Evolutionary conservation across 345 rosid genomes (phyloP), one percentile per base, ranked within the genome.

Genomic region (Melaleuca alternifolia): DNA sequence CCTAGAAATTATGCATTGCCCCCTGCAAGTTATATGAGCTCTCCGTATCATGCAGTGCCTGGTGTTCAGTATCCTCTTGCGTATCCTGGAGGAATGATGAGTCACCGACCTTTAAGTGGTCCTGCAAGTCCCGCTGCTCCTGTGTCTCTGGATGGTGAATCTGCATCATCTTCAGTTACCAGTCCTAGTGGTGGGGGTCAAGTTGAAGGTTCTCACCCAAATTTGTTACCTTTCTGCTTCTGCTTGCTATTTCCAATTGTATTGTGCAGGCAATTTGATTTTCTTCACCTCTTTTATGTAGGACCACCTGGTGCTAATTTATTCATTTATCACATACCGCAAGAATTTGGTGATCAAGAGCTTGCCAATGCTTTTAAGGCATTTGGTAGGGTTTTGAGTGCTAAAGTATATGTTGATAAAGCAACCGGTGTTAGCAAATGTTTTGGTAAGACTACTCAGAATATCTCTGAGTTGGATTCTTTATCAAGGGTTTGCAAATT

Each of bases 231-330:
- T 51, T 50, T 50, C 28, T 53, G 54, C 54, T 86, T 87, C 18
- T 62, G 84, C 77, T 76, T 85, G 30, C 46, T 57, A n/a, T 54
- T 85, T 62, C 87, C 54, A 28, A 50, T 53, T 82, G 86, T 54
- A n/a, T 62, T 71, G 82, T 71, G 81, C 81, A 71, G 26, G 81
- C 81, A 71, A 44, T 48, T 28, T 61, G 37, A 82, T 57, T 85
- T 83, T 89, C n/a, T 87, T 77, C 51, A 37, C 85, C 82, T 51
- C n/a, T 89, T 75, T 86, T 88, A 87, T 89, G 81, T 89, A 98
- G 99, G 99, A 90, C 99, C 99, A 0, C 96, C 96, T 57, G 99
- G 99, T 85, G 96, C 99, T n/a, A 98, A 98, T 91, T 89, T 98
- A 54, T 98, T 98, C 86, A 95, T 98, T 85, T 98, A 98, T 91